Base-by-base conservation (phyloP, 345 rosid genomes). In the Citrus australasica region DNA sequence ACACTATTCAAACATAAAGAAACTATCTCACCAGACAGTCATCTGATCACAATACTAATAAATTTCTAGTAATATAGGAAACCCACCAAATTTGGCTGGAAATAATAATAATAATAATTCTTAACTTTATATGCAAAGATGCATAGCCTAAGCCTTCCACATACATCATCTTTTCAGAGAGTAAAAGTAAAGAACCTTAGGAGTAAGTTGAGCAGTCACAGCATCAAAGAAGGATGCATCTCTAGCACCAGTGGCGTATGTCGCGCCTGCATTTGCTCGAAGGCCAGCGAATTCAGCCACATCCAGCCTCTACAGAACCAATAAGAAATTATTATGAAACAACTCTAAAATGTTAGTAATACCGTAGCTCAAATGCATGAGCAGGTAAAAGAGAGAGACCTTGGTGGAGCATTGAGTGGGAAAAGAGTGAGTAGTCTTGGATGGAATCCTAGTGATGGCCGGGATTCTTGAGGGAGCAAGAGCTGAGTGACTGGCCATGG, bases 401-500 rank as follows among this genome's bases (percentile, higher is more conserved):
- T 89, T 94, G 76, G 92, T 25, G 74, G 90, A 88, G 91, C 93
- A 90, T 78, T 90, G 98, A 73, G 92, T 67, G 16, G 98, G 90
- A 82, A 93, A 89, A 72, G 93, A 86, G 83, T 85, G 84, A 35
- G 82, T 75, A 73, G 61, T 74, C 86, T 83, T 92, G 75, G 93
- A 90, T 56, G 85, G 90, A 78, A 89, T 87, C 83, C 89, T 87
- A 64, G 92, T 81, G 68, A 75, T 83, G 71, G 90, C 86, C 7
- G 93, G 94, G 81, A 91, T 83, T 79, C 97, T 90, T 3, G 97
- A 88, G 69, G 97, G 87, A 79, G 98, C 97, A 30, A 96, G 91
- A 88, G 95, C 95, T 85, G 98, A 92, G 80, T 91, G 93, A 73
- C 37, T 56, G 78, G 99, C 97, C 99, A 96, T 96, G 86, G 82